Conservation (phyloP, 192 early-diverging fungal genomes). For the Funneliformis geosporum region DNA sequence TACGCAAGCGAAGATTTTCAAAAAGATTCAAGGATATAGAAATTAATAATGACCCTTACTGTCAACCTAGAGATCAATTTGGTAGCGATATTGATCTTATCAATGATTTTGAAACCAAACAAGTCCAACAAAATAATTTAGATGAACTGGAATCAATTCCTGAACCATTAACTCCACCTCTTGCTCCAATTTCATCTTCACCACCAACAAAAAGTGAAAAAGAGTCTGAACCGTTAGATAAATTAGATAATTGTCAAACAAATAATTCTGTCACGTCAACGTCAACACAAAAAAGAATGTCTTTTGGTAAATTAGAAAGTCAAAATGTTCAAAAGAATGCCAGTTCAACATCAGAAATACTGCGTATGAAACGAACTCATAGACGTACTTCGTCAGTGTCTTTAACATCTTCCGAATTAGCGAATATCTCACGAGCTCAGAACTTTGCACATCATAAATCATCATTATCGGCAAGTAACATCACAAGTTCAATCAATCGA, state of each 20-base stretch:
- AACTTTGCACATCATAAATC: not conserved
- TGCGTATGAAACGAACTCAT: conserved; percentile 16
- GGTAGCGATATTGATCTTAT: not conserved
- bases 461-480: not conserved
- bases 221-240: not conserved
- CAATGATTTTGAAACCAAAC: not conserved
- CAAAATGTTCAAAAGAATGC: not conserved
- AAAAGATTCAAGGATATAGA: not conserved
- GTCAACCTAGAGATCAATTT: conserved; percentile 12
- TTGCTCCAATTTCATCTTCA: not conserved
- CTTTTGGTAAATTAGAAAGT: not conserved
- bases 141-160: not conserved
- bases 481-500: not conserved
- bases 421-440: not conserved
- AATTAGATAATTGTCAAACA: not conserved
- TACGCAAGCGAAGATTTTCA: not conserved
- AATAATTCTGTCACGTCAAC: not conserved
- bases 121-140: not conserved
- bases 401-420: conserved; percentile 9
- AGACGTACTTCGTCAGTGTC: conserved; percentile 24
- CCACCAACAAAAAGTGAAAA: not conserved
- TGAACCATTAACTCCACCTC: not conserved
- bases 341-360: not conserved
- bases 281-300: not conserved
- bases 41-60: conserved; percentile 18